Base-by-base conservation (phyloP, 2,329 filamentous ascomycete genomes). In the Elsinoe australis region DNA sequence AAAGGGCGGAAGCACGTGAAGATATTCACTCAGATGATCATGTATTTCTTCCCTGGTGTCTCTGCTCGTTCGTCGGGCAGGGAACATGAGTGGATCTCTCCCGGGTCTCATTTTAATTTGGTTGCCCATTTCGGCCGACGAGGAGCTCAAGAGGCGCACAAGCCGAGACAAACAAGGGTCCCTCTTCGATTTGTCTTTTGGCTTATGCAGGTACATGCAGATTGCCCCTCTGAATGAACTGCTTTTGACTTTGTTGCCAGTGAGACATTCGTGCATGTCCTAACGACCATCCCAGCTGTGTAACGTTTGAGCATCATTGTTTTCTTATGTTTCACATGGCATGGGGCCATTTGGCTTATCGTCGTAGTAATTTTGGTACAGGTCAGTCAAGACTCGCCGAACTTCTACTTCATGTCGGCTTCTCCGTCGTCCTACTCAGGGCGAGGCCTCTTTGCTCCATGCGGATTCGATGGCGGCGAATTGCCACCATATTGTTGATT, bases 401-500 rank as follows among this genome's bases (percentile, higher is more conserved):
- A n/a, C n/a, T n/a, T n/a, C n/a, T n/a, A n/a, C n/a, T n/a, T n/a
- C n/a, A n/a, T n/a, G n/a, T n/a, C 32, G 26, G 14, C 18, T 10
- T 19, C 33, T 21, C 21, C 18, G 18, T 5, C 15, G 12, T 18
- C 14, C 44, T 52, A 54, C 34, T 54, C 52, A 28, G 52, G 50
- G 21, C 52, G 50, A 31, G 50, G 50, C 36, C 52, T 48, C 29
- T 54, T 54, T 5, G 52, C 47, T 14, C 52, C 52, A 35, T 54
- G 52, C 3, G 52, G 52, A 17, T 54, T 54, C 18, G 47, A 46
- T 31, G 36, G 44, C 22, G 33, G 21, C 9, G 47, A 19, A 29
- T 32, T 49, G 10, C 48, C 45, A 39, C 72, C 71, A 64, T 87
- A 90, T 68, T 87, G 88, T 50, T 74, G 78, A 29, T 82, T 78